Evolutionary conservation across 345 rosid species (phyloP).

Genomic region (Gossypium rotundifolium): DNA sequence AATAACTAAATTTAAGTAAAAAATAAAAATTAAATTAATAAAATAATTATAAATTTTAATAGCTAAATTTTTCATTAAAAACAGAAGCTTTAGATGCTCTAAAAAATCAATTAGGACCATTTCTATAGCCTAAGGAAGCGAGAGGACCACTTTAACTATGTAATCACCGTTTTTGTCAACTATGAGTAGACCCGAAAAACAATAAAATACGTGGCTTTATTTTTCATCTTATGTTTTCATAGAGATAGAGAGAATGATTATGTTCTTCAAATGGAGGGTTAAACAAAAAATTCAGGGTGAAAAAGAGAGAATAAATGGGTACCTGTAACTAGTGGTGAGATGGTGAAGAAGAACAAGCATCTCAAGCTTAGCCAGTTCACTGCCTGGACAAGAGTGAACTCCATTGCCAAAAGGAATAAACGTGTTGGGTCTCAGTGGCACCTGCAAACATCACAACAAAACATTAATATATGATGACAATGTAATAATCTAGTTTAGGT

Average conservation of each 20-base stretch:
- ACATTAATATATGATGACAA: not conserved
- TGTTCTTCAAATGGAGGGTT: not conserved
- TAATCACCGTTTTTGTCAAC: not conserved
- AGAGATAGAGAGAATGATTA: not conserved
- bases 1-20: too few relatives aligned
- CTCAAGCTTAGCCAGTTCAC: conserved; percentile 93
- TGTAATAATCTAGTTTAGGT: not conserved
- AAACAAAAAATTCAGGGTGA: not conserved
- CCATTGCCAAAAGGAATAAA: conserved; percentile 93
- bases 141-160: conserved; percentile 18
- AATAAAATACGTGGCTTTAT: not conserved
- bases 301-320: not conserved
- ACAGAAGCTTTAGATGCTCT: not conserved
- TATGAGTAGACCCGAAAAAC: not conserved
- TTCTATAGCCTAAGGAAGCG: conserved; percentile 25
- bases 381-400: conserved; percentile 96
- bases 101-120: conserved; percentile 20
- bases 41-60: too few relatives aligned
- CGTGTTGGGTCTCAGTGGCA: conserved; percentile 70
- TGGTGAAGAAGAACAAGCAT: conserved; percentile 87
- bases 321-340: conserved; percentile 77
- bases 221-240: conserved; percentile 17
- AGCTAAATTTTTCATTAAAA: not conserved
- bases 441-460: conserved; percentile 48
- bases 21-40: too few relatives aligned